Evolutionary conservation across 2,329 filamentous ascomycete genomes (phyloP).

Genomic region (Cyphellophora europaea): DNA sequence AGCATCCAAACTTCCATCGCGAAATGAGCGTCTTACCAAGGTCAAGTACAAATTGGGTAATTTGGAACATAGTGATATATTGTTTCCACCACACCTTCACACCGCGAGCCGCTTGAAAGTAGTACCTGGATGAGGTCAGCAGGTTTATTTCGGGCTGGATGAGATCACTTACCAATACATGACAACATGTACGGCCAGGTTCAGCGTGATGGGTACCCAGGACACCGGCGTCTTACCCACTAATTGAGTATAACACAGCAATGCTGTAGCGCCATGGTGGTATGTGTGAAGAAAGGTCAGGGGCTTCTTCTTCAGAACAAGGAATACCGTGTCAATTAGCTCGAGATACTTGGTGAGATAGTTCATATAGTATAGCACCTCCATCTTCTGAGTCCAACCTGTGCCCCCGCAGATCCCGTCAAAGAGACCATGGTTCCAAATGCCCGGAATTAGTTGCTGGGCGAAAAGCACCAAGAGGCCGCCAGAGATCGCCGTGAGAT

Average conservation of each 20-base stretch:
- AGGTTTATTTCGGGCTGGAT: no score
- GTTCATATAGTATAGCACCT: constrained; percentile 87
- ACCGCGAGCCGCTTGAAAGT: constrained; percentile 89
- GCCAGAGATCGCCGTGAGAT: constrained; percentile 70
- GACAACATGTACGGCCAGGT: constrained; percentile 82
- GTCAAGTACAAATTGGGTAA: constrained; percentile 87
- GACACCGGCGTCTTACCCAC: constrained; percentile 80
- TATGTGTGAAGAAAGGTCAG: constrained; percentile 95
- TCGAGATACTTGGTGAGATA: constrained; percentile 94
- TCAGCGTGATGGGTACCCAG: constrained; percentile 81
- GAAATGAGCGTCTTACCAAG: no score
- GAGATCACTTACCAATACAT: no score
- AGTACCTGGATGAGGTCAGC: no score
- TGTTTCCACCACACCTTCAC: constrained; percentile 96
- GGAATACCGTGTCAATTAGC: constrained; percentile 81
- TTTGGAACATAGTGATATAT: constrained; percentile 91
- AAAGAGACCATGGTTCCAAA: constrained; percentile 70
- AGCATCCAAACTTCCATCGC: no score
- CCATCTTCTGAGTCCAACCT: constrained; percentile 80
- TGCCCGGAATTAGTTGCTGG: constrained; percentile 75
- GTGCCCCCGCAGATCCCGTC: constrained; percentile 68
- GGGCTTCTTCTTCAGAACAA: constrained; percentile 96
- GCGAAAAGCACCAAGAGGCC: constrained; percentile 68
- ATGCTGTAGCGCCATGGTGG: constrained; percentile 84
- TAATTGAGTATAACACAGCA: constrained; percentile 89